Conservation (phyloP, 768 basidiomycete species). For the Kwoniella europaea region DNA sequence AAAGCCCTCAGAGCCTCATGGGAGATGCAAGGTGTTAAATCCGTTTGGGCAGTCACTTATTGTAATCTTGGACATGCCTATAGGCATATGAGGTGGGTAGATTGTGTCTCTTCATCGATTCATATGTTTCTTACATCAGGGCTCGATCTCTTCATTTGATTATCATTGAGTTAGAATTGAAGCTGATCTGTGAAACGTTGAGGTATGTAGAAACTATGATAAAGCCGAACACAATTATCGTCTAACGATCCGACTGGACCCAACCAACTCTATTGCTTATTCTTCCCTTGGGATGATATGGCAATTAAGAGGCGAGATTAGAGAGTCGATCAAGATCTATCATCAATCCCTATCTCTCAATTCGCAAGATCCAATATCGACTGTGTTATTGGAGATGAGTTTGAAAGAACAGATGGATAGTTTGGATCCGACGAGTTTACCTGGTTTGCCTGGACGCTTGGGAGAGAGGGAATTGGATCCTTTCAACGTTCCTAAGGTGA, state of each 20-base stretch:
- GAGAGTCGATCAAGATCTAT: slow-evolving; percentile 84
- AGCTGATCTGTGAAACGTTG: no score
- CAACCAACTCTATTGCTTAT: slow-evolving; percentile 78
- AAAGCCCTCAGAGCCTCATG: slow-evolving; percentile 79
- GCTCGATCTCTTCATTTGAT: no score
- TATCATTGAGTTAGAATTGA: background rate
- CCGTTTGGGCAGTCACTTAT: slow-evolving; percentile 86
- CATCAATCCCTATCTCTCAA: slow-evolving; percentile 72
- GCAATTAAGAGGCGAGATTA: slow-evolving; percentile 73
- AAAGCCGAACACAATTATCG: slow-evolving; percentile 76
- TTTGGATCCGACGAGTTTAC: slow-evolving; percentile 42
- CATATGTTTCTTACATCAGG: no score
- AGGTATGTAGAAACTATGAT: slow-evolving; percentile 52
- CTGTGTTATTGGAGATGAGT: slow-evolving; percentile 55
- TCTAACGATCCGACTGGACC: slow-evolving; percentile 82
- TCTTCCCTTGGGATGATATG: slow-evolving; percentile 88
- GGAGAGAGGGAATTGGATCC: slow-evolving; percentile 37
- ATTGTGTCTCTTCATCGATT: background rate
- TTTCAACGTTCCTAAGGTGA: slow-evolving; percentile 41
- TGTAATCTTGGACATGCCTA: slow-evolving; percentile 89
- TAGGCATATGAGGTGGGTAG: slow-evolving; percentile 75
- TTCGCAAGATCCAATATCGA: slow-evolving; percentile 55
- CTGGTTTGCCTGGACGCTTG: slow-evolving; percentile 44
- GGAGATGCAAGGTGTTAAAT: slow-evolving; percentile 80
- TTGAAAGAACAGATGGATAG: slow-evolving; percentile 50